Base-by-base conservation (phyloP, 1,284 basidiomycete species). In the Rhodotorula sp. region DNA sequence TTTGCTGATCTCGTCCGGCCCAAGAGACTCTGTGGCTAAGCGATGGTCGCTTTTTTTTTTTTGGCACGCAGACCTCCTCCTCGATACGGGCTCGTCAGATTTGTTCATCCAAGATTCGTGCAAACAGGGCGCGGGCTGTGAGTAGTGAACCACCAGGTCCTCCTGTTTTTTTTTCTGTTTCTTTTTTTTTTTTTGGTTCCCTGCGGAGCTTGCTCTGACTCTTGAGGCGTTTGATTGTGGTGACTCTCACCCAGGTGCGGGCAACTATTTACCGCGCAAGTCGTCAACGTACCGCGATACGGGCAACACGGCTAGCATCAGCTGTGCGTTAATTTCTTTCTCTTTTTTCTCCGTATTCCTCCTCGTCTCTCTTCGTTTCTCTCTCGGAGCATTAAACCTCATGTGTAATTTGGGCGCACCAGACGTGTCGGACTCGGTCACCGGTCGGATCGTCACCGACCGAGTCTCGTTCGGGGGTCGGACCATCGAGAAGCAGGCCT, bases 21-120 rank as follows among this genome's bases (percentile, higher is more conserved):
- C n/a, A n/a, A n/a, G n/a, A n/a, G 4, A 4, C 12, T 24, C 44
- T 30, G 30, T 6, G n/a, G n/a, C 24, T 37, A 15, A 24, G 20
- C 22, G 3, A 14, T 22, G 29, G 20, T 22, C 22, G 26, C 1
- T 10, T 7, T 12, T 22, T n/a, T 5, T 3, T 2, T 37, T 4
- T 8, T 8, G 30, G 10, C 18, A 3, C 6, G 26, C 45, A 64
- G 62, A 37, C 5, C 17, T 65, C 26, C 15, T 45, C 37, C 8
- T 65, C 26, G 64, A 65, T 42, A 65, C 64, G 5, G 64, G 64
- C 42, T 60, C 58, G 42, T n/a, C 42, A 24, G 64, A 66, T 30
- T 26, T 66, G n/a, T 45, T 59, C 20, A 42, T 66, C 10, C 54
- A 57, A 24, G 18, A 17, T 2, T 18, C 26, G 8, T 29, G 45